Evolutionary conservation across 345 rosid genomes (phyloP), one percentile per base, ranked within the genome.

Genomic region (Lepidium aucheri): DNA sequence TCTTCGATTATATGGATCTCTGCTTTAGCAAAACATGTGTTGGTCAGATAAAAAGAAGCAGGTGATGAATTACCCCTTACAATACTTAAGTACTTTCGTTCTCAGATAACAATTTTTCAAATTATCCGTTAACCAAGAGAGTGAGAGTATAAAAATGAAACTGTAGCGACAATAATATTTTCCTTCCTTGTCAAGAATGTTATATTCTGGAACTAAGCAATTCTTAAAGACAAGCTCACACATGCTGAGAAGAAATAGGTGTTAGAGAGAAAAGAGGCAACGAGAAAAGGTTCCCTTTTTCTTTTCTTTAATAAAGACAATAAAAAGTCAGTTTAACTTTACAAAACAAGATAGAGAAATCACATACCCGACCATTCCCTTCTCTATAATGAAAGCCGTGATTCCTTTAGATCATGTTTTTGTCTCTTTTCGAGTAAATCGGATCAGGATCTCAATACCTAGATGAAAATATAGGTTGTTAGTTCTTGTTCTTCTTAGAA

Each of bases 181-280:
- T 77, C 98, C 97, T 83, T 85, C 94, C 68, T 81, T 60, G 43
- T 82, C 97, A 40, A 93, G 96, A 72, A 93, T 83, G 74, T 90
- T 93, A 80, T 88, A 96, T 50, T 85, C 83, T 8, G 92, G 96
- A 44, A 90, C 92, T 63, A 88, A 86, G 76, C 97, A 88, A 65
- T 90, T 85, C 74, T 93, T 91, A 64, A 93, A 93, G 61, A 88
- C 92, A 76, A 90, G 97, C 84, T 93, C 98, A 63, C 98, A 88
- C 70, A 96, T 93, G 84, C 67, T 78, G 64, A 81, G 44, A 70
- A 66, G 64, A 62, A 69, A 44, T 33, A 32, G 11, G 4, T 39
- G 5, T 86, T 64, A 85, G 75, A 85, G 75, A 65, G 59, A 34
- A 11, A 28, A 53, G 68, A 63, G 45, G 47, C 63, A 65, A 38